Evolutionary conservation across 768 basidiomycete species (phyloP), one percentile per base, ranked within the genome.

Genomic region (Boletus patriciae): DNA sequence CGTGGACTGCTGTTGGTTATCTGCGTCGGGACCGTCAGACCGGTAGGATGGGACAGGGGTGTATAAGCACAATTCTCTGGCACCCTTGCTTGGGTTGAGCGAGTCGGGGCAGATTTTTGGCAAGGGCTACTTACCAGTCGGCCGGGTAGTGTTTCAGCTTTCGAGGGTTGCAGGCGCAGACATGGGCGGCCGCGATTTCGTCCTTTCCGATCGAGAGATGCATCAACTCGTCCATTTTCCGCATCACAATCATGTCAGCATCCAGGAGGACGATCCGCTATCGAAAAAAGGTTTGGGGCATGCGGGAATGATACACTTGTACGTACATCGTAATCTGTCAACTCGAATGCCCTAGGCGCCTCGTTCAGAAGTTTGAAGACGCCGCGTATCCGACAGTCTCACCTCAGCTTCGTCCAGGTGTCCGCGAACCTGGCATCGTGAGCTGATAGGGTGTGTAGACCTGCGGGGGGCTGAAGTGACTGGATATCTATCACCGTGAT

Each of bases 121-220:
- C n/a, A 34, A 53, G 46, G 40, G 6, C 29, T 36, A 47, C 76
- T 69, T 50, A 80, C 97, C 96, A 99, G 68, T 97, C 94, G 4
- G 73, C 64, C 9, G 96, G 96, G 73, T 99, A 99, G 70, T 95
- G 92, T 3, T 78, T 58, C 19, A 96, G 70, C 67, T 84, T 87
- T 38, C 85, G 82, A 8, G 95, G 96, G 72, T 99, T 99, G 76
- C 96, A 99, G 4, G 94, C 86, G 67, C 96, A 99, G 15, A 85
- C 94, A 62, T 96, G 95, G 0, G 78, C 82, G 1, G 94, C 94
- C 6, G 92, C 94, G 55, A 98, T 94, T 72, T 87, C 84, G 59
- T 86, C 90, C 19, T 70, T 56, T 3, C 78, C 79, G 6, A 96
- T 74, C 31, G 75, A 66, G 18, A 83, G 55, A 27, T 79, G 74